Percentiles rank a stretch among this genome's conserved stretches.
phyloP scores from a whole-genome alignment of 768 basidiomycete species.

The Boletus insuetus region DNA sequence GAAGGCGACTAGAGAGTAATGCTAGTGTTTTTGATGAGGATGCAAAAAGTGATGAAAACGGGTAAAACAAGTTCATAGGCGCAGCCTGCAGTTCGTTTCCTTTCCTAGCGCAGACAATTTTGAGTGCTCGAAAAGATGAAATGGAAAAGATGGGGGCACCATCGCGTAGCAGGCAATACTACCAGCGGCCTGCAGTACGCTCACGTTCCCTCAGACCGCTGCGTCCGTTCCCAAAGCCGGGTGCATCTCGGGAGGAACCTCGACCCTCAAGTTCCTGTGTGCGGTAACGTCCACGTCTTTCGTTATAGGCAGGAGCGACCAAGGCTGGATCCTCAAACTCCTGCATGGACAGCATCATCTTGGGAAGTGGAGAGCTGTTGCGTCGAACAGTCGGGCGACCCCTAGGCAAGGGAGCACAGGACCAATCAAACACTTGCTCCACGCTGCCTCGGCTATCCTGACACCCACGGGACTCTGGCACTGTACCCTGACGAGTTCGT shows the following conservation, averaged over 20 bases:
- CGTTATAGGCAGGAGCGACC: constrained; percentile 22
- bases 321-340: constrained; percentile 33
- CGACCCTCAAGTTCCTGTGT: constrained; percentile 51
- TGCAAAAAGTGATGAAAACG: constrained; percentile 15
- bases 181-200: constrained; percentile 30
- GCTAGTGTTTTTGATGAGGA: constrained; percentile 28
- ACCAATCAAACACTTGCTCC: constrained; percentile 48
- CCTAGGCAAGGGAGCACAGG: constrained; percentile 37
- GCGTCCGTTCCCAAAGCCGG: constrained; percentile 62
- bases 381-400: constrained; percentile 50
- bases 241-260: constrained; percentile 44
- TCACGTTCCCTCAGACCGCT: constrained; percentile 56
- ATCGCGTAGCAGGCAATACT: constrained; percentile 5
- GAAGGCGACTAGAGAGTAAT: constrained; percentile 26
- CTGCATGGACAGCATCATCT: constrained; percentile 40
- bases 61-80: constrained; percentile 21
- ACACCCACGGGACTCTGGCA: constrained; percentile 13
- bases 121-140: constrained; percentile 2
- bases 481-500: constrained; percentile 27
- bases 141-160: too few relatives aligned
- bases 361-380: constrained; percentile 58
- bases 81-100: constrained; percentile 22
- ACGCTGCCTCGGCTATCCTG: constrained; percentile 34
- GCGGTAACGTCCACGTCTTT: constrained; percentile 52
- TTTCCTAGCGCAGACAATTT: constrained; percentile 13